These are phyloP conservation scores for Microbotryum silenes-acaulis DNA, from an alignment of 1,284 basidiomycete species.

Conservation along the genomic window DNA sequence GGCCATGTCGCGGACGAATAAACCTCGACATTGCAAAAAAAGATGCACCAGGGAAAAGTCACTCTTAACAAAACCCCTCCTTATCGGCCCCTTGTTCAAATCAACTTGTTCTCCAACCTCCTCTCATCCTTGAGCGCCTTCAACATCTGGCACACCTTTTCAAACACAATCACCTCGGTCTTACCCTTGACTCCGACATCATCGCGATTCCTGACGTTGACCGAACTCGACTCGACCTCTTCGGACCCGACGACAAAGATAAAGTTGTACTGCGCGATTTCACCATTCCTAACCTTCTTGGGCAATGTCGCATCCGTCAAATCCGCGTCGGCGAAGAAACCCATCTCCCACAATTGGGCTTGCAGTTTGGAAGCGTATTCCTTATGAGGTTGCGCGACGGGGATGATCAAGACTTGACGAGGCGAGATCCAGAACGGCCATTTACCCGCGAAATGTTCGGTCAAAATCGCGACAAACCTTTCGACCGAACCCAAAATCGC, in stretches of 20 bases:
- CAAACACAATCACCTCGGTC: slow-evolving; percentile 56
- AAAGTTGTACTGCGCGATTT: slow-evolving; percentile 89
- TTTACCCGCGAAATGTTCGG: slow-evolving; percentile 95
- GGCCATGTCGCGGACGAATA: too few relatives aligned
- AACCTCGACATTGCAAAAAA: too few relatives aligned
- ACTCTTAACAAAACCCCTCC: too few relatives aligned
- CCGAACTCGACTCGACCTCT: slow-evolving; percentile 72
- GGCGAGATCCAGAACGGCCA: slow-evolving; percentile 99
- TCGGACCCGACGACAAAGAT: slow-evolving; percentile 93
- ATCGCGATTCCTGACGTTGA: slow-evolving; percentile 92
- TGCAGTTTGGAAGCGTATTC: slow-evolving; percentile 80
- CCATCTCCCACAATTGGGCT: slow-evolving; percentile 58
- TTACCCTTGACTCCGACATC: slow-evolving; percentile 74
- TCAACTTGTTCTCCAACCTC: slow-evolving; percentile 53
- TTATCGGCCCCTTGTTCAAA: slow-evolving; percentile 4
- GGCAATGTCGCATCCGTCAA: slow-evolving; percentile 84
- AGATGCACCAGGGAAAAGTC: too few relatives aligned
- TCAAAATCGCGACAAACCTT: slow-evolving; percentile 93
- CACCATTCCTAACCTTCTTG: slow-evolving; percentile 68
- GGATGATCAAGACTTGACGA: slow-evolving; percentile 87
- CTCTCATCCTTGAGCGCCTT: slow-evolving; percentile 56
- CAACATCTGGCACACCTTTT: slow-evolving; percentile 58
- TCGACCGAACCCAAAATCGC: slow-evolving; percentile 93
- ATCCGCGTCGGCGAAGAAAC: slow-evolving; percentile 86
- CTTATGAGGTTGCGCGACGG: slow-evolving; percentile 81